phyloP scores from a whole-genome alignment of 1,284 basidiomycete species.

The Leucoagaricus sp. region DNA sequence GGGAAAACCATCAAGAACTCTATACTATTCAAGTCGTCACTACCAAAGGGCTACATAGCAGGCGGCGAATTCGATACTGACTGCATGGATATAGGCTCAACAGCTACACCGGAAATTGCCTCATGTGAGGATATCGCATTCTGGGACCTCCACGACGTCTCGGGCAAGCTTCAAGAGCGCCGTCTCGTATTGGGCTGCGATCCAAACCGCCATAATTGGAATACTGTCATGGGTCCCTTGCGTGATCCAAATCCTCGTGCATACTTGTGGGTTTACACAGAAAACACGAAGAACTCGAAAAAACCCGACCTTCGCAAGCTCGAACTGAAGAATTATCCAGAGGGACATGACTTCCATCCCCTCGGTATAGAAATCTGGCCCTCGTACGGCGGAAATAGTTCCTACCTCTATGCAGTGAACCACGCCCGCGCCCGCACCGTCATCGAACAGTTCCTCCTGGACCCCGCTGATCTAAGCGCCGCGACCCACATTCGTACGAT shows the following conservation, averaged over 20 bases:
- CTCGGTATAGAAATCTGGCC: conserved; percentile 40
- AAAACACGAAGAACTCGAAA: conserved; percentile 9
- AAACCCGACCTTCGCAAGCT: conserved; percentile 29
- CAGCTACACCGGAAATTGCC: conserved; percentile 34
- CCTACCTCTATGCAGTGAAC: conserved; percentile 64
- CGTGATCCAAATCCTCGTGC: conserved; percentile 50
- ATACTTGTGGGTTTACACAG: conserved; percentile 44
- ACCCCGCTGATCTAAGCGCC: conserved; percentile 39
- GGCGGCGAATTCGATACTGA: conserved; percentile 44
- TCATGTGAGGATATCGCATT: conserved; percentile 67
- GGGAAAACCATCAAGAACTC: conserved; percentile 39
- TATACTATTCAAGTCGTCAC: conserved; percentile 40
- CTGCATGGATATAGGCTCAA: conserved; percentile 43
- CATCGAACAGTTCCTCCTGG: conserved; percentile 64
- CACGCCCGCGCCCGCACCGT: conserved; percentile 57
- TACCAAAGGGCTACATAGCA: conserved; percentile 50
- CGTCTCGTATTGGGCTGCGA: conserved; percentile 56
- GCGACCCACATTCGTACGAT: conserved; percentile 61
- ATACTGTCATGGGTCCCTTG: conserved; percentile 68
- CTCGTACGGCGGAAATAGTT: conserved; percentile 43
- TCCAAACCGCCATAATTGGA: conserved; percentile 55
- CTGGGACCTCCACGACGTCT: conserved; percentile 51
- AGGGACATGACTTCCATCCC: conserved; percentile 37
- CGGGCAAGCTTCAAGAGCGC: conserved; percentile 37
- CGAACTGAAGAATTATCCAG: conserved; percentile 26